A percentile compares a stretch with the other conserved stretches of the same genome.
phyloP scores from a whole-genome alignment of 106 monocot genomes.

The Agapanthus africanus region DNA sequence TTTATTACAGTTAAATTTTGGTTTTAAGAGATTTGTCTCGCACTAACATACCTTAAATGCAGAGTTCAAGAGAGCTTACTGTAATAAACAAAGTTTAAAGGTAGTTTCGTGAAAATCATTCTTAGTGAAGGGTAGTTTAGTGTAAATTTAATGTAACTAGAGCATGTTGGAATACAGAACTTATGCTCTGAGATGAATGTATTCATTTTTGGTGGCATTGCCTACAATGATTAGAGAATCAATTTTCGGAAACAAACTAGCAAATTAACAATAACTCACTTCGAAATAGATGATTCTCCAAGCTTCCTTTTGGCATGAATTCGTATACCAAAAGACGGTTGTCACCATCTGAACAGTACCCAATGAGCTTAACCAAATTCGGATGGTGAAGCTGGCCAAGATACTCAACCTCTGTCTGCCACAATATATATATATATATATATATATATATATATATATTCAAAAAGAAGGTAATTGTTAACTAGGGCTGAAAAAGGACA shows the following conservation, averaged over 20 bases:
- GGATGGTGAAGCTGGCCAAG: constrained; percentile 83
- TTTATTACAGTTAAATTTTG: too few species aligned
- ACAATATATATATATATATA: neutral
- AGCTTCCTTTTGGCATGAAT: constrained; percentile 85
- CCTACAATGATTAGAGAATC: neutral
- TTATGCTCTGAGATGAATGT: too few species aligned
- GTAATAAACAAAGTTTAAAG: too few species aligned
- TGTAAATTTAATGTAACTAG: too few species aligned
- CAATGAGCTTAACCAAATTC: constrained; percentile 82
- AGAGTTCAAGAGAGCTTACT: too few species aligned
- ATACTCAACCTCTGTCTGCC: constrained; percentile 88
- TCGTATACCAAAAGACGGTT: constrained; percentile 82
- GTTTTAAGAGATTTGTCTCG: too few species aligned
- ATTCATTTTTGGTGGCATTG: too few species aligned
- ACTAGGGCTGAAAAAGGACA: neutral
- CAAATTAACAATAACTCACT: constrained; percentile 35
- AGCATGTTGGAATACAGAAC: too few species aligned
- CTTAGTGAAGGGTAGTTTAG: too few species aligned
- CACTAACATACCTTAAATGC: too few species aligned
- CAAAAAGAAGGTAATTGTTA: neutral
- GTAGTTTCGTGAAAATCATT: too few species aligned
- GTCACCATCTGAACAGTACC: constrained; percentile 86
- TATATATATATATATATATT: too few species aligned
- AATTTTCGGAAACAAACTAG: neutral
- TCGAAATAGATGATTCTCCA: constrained; percentile 90